Conservation (phyloP, 75 land plant genomes). For the Chamaecyparis obtusa region DNA sequence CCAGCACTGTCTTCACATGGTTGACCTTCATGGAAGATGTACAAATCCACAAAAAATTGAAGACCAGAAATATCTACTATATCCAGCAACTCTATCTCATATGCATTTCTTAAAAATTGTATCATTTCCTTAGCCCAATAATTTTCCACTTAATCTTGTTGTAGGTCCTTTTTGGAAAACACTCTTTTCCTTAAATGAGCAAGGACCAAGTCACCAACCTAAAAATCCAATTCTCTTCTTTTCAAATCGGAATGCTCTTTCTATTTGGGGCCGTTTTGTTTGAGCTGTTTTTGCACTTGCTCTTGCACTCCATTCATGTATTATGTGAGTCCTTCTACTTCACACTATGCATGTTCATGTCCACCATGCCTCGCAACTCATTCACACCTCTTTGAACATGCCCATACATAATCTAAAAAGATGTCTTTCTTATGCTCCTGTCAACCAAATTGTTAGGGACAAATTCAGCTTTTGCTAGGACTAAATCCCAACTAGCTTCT, state of each 20-base stretch:
- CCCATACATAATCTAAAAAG: neutral
- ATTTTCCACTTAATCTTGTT: neutral
- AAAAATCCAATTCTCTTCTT: neutral
- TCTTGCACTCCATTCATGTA: neutral
- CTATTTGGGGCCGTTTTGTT: neutral
- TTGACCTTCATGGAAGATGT: neutral
- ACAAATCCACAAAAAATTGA: neutral
- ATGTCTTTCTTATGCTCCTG: neutral
- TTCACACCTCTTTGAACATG: neutral
- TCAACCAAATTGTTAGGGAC: neutral
- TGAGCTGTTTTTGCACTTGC: neutral
- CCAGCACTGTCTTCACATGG: neutral
- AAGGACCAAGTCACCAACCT: neutral
- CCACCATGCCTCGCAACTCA: neutral
- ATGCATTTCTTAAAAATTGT: neutral
- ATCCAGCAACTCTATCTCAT: neutral
- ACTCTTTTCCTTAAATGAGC: neutral
- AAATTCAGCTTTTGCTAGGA: neutral
- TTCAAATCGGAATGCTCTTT: neutral
- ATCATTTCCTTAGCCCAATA: neutral
- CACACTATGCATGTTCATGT: neutral
- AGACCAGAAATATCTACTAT: neutral
- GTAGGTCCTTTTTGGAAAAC: neutral
- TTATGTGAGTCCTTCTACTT: neutral
- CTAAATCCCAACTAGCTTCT: neutral